Conservation (phyloP, 768 basidiomycete species). For the Sporobolomyces phaffii region DNA sequence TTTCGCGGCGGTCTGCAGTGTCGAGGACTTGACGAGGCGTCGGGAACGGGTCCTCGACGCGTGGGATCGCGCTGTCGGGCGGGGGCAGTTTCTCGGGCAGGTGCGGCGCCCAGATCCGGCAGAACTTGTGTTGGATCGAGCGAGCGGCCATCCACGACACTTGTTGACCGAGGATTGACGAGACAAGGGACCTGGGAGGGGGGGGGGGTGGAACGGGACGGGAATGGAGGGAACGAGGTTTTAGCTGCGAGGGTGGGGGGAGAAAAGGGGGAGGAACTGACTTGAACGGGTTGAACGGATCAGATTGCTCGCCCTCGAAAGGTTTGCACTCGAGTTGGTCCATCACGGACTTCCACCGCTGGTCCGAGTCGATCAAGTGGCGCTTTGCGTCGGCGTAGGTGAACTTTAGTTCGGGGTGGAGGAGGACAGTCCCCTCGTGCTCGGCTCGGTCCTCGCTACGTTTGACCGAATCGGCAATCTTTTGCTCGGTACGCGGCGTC, state of each 20-base stretch:
- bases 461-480: not conserved
- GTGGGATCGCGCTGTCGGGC: constrained; percentile 12
- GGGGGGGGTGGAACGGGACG: not conserved
- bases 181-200: constrained; percentile 9
- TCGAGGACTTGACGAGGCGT: constrained; percentile 62
- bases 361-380: constrained; percentile 63
- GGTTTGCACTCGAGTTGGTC: constrained; percentile 63
- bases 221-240: not conserved
- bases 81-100: constrained; percentile 58
- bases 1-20: constrained; percentile 47
- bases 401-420: constrained; percentile 69
- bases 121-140: constrained; percentile 72
- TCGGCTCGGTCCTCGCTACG: not conserved
- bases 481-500: constrained; percentile 12
- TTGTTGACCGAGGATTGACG: constrained; percentile 68
- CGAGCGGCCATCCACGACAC: constrained; percentile 82
- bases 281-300: constrained; percentile 77
- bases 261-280: constrained; percentile 43
- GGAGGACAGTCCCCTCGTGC: constrained; percentile 44
- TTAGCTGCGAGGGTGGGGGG: too few species aligned
- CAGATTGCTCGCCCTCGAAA: constrained; percentile 57
- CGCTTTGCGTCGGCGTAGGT: constrained; percentile 67
- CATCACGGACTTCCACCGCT: constrained; percentile 68
- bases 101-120: constrained; percentile 65
- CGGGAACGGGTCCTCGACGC: constrained; percentile 53